These are phyloP conservation scores for Neurospora intermedia DNA, from an alignment of 495 filamentous ascomycete genomes.

Conservation along the genomic window DNA sequence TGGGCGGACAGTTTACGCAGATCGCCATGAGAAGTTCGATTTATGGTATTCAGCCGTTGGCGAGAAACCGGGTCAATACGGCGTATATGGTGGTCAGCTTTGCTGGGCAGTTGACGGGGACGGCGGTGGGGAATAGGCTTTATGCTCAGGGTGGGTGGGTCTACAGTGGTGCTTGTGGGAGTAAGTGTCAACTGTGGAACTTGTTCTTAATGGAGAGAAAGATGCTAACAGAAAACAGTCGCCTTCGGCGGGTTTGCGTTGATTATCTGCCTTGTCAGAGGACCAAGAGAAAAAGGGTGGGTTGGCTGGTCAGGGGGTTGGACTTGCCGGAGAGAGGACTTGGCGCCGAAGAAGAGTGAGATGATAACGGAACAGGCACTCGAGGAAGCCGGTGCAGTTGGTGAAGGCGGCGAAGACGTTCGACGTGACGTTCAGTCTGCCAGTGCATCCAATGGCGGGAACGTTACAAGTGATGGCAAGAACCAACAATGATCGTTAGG, in stretches of 20 bases:
- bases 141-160: slow-evolving; percentile 65
- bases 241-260: slow-evolving; percentile 53
- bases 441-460: not conserved
- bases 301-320: slow-evolving; percentile 67
- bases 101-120: slow-evolving; percentile 66
- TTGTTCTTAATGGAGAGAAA: not conserved
- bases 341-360: slow-evolving; percentile 8
- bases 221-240: slow-evolving; percentile 20
- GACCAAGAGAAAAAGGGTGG: slow-evolving; percentile 63
- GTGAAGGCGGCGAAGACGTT: not conserved
- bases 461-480: not conserved
- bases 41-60: slow-evolving; percentile 60
- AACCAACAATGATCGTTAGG: not conserved
- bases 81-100: slow-evolving; percentile 71
- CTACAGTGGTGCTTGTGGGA: slow-evolving; percentile 52
- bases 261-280: slow-evolving; percentile 45
- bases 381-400: slow-evolving; percentile 7
- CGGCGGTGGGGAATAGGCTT: slow-evolving; percentile 57
- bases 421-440: not conserved
- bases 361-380: slow-evolving; percentile 2
- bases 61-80: slow-evolving; percentile 69
- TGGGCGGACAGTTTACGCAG: slow-evolving; percentile 64
- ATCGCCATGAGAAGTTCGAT: slow-evolving; percentile 65
- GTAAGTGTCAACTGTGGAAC: slow-evolving; percentile 9
- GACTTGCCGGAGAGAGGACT: slow-evolving; percentile 31